Percentiles rank a stretch among this genome's conserved stretches.
Conservation (phyloP, 2,329 filamentous ascomycete genomes). For the Colletotrichum sp. region DNA sequence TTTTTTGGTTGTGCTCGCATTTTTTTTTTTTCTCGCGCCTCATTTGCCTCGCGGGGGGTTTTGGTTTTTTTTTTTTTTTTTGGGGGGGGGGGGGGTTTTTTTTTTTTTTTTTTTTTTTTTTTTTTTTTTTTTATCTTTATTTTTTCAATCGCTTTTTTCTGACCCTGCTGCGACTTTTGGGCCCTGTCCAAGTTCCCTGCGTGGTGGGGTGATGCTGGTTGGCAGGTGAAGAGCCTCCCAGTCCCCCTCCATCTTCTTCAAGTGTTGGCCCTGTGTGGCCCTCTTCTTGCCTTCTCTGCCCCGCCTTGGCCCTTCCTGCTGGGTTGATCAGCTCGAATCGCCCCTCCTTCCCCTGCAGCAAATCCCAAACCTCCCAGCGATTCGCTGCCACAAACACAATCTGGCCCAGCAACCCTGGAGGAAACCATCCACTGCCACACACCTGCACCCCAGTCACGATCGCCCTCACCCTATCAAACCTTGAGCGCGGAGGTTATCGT, state of each 20-base stretch:
- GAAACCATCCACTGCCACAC: background rate
- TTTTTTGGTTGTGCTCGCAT: too few relatives aligned
- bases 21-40: too few relatives aligned
- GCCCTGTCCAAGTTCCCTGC: background rate
- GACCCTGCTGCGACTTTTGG: background rate
- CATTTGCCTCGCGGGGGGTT: too few relatives aligned
- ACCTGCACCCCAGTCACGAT: conserved; percentile 1
- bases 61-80: too few relatives aligned
- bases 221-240: conserved; percentile 7
- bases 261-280: background rate
- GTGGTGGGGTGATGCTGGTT: conserved; percentile 15
- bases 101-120: too few relatives aligned
- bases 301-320: background rate
- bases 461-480: conserved; percentile 10
- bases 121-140: background rate
- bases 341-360: conserved; percentile 2
- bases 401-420: conserved; percentile 9
- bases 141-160: background rate
- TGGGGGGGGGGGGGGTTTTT: too few relatives aligned
- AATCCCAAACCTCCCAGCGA: background rate
- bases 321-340: background rate
- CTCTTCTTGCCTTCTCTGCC: background rate
- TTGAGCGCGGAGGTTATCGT: background rate
- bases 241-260: background rate
- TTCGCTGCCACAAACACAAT: conserved; percentile 7